Conservation (phyloP, 331 rosid genomes). For the Cydonia oblonga region DNA sequence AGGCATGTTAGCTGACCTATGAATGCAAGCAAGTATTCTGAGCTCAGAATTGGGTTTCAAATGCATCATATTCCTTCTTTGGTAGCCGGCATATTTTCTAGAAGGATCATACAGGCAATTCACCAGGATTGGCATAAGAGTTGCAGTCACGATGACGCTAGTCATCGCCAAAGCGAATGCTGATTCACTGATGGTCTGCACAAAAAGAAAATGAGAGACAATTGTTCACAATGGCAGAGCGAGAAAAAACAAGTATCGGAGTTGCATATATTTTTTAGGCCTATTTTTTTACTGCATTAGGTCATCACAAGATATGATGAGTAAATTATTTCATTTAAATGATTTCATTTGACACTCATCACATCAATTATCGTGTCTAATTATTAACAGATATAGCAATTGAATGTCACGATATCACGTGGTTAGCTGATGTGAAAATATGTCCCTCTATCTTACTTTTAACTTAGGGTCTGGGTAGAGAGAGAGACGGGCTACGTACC, state of each 20-base stretch:
- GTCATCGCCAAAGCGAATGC: background rate
- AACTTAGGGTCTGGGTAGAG: background rate
- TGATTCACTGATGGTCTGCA: background rate
- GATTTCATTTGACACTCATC: background rate
- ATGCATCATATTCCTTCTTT: conserved; percentile 25
- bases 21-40: conserved; percentile 26
- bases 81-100: conserved; percentile 32
- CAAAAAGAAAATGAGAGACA: background rate
- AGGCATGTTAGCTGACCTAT: conserved; percentile 11
- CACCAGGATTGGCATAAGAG: conserved; percentile 6
- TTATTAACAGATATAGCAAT: background rate
- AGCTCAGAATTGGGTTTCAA: conserved; percentile 21
- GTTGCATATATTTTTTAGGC: background rate
- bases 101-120: conserved; percentile 32
- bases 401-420: background rate
- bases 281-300: background rate
- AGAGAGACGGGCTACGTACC: background rate
- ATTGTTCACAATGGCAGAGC: background rate
- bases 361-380: background rate
- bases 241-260: background rate
- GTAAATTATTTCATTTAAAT: background rate
- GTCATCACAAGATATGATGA: background rate
- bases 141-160: conserved; percentile 13
- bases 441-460: background rate
- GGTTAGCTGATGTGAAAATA: background rate